Base-by-base conservation (phyloP, 441 rosid genomes). In the Adansonia grandidieri region DNA sequence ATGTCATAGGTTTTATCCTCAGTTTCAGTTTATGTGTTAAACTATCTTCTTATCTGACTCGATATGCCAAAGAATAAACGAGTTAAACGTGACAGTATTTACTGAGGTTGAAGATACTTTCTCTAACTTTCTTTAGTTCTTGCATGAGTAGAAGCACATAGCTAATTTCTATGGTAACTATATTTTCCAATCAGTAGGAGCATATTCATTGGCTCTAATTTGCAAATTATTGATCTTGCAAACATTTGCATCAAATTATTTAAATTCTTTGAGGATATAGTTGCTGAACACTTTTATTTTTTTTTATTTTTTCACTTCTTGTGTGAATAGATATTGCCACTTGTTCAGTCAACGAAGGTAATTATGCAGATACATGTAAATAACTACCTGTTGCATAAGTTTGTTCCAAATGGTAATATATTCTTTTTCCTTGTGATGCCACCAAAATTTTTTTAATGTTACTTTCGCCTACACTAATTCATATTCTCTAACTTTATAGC, bases 301-400 rank as follows among this genome's bases (percentile, higher is more conserved):
- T 28, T 22, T 69, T 68, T 78, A 37, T n/a, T 42, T 28, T 22
- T 69, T 69, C 79, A 24, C 75, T 22, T 78, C 56, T 78, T 78
- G 61, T 82, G n/a, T 83, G 72, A 54, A 70, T 80, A 97, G 98
- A 97, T 97, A 85, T 73, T 86, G 84, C 99, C 99, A 72, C 87
- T 97, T 40, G 84, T 97, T 77, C 84, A n/a, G 32, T 97, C 98
- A 67, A 93, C 98, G 9, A 91, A 88, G 87, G 47, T 81, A 73
- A 95, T 97, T 71, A 85, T 94, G 98, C 71, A 80, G 75, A 77
- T 95, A 87, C 86, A 71, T 54, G 82, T 85, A n/a, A 82, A 73
- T 74, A 82, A 89, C 80, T 93, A 93, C 80, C 84, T 83, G 78
- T 91, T 98, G 98, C 96, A 92, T 37, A 95, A 94, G 76, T 87